These are phyloP conservation scores for Xylaria polymorpha DNA, from an alignment of 2,329 filamentous ascomycete genomes.

Conservation along the genomic window DNA sequence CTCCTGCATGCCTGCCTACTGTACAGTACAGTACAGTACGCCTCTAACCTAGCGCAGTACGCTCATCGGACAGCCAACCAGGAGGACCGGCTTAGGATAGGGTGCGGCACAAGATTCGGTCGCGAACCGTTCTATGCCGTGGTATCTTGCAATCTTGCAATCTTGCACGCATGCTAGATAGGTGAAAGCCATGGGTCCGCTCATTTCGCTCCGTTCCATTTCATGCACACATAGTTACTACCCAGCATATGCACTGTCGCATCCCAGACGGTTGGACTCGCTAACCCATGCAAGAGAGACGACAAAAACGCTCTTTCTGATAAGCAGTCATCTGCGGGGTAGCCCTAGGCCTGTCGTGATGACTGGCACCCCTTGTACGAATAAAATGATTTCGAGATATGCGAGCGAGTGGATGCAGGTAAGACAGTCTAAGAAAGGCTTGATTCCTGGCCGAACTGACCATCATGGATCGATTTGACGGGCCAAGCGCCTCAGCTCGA, in stretches of 20 bases:
- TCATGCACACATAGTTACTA: conserved; percentile 23
- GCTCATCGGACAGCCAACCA: conserved; percentile 24
- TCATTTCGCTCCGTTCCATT: conserved; percentile 13
- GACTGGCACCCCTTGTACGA: conserved; percentile 14
- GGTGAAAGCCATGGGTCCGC: conserved; percentile 19
- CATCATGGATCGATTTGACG: conserved; percentile 29
- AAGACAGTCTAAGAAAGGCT: conserved; percentile 30
- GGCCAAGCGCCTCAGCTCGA: conserved; percentile 25
- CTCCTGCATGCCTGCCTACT: background rate
- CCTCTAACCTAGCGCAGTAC: background rate
- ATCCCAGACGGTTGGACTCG: conserved; percentile 36
- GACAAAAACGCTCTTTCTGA: conserved; percentile 22
- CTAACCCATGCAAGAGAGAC: conserved; percentile 21
- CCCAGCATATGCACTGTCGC: conserved; percentile 7
- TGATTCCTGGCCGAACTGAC: conserved; percentile 23
- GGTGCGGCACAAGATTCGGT: conserved; percentile 4
- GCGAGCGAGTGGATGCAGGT: conserved; percentile 27
- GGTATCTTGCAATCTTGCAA: conserved; percentile 30
- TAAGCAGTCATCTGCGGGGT: conserved; percentile 39
- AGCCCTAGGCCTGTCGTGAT: conserved; percentile 22
- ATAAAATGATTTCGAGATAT: conserved; percentile 28
- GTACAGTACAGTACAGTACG: conserved; percentile 7
- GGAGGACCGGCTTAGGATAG: background rate
- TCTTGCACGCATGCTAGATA: background rate
- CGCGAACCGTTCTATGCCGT: conserved; percentile 18